Base-by-base conservation (phyloP, 805 yeast species). In the Kazachstania viticola region DNA sequence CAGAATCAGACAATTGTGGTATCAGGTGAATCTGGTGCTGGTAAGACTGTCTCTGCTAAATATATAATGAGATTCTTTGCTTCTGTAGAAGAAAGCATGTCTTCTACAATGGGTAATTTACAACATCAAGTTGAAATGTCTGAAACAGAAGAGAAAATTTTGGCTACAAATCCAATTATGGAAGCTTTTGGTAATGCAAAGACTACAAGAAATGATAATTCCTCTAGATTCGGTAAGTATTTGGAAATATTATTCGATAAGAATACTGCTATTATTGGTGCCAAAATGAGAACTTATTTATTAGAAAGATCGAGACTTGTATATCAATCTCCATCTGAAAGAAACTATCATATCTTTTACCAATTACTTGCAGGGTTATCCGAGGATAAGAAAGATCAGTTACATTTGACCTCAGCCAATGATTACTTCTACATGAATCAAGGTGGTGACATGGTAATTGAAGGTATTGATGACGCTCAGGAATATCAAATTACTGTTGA, bases 21-120 rank as follows among this genome's bases (percentile, higher is more conserved):
- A 13, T 75, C 87, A 46, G 98, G 98, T 61, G 98, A 88, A 61
- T 82, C 95, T 5, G 98, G 98, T 59, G 97, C 98, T 18, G 98
- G 98, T 58, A 91, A 88, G 51, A 91, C 97, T 4, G 97, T 88
- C 26, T 77, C 91, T 40, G 98, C 98, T 25, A 88, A 88, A 56
- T 88, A 82, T 58, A 88, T 88, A 42, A 88, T 88, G 97, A 75
- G 97, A 57, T 88, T 87, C 59, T 87, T 88, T 56, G 97, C 97
- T 3, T 77, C 94, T 13, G 96, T 88, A 12, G 96, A 88, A 51
- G 67, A 63, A 37, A 50, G 47, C 29, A 51, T 45, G 36, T 55
- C 56, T n/a, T 36, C 42, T 4, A 38, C 48, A 23, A 49, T 48
- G 17, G 56, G 61, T 8, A 65, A 65, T 40, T 52, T 51, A 25